Evolutionary conservation across 495 filamentous ascomycete species (phyloP), one percentile per base, ranked within the genome.

Genomic region (Aspergillus sclerotioniger): DNA sequence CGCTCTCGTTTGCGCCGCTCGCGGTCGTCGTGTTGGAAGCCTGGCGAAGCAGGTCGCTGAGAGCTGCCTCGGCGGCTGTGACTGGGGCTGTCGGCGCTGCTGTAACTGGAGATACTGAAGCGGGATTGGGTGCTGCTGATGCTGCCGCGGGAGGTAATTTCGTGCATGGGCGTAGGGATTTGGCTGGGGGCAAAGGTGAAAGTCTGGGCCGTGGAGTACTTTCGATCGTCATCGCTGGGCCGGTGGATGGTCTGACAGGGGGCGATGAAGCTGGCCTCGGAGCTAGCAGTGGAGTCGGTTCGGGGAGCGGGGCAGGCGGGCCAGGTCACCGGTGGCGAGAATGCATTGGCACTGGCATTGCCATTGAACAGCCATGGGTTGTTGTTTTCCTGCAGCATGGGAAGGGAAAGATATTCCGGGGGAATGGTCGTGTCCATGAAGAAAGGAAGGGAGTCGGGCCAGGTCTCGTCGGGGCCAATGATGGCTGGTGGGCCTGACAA

Each of bases 1-100:
- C 74, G 76, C 21, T 72, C 71, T 9, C 74, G 68, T 51, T 75
- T 73, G 25, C 31, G 47, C 47, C 17, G 47, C 13, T 50, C 28
- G 12, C 17, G 17, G 0, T 32, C 47, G 25, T 17, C 28, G 25
- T 16, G 13, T 4, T 13, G 5, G 13, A 28, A 47, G 4, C 16
- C 44, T 9, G 44, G 20, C 17, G 47, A 50, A 25, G 46, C 8
- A 3, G 20, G 19, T 10, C 7, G 17, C 2, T 49, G 46, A 5
- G 28, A 25, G 19, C 19, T 49, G 8, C 17, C 25, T 21, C 47
- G 13, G 10, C 47, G 6, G 47, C 13, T 17, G 47, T 25, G 28
- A 13, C 25, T 32, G 47, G 6, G 15, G 15, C 47, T 32, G 7
- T 15, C 31, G 25, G 15, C 5, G 46, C 25, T 32, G 47, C 25